phyloP scores from a whole-genome alignment of 2,329 filamentous ascomycete species.

The Alternaria brassicicola region DNA sequence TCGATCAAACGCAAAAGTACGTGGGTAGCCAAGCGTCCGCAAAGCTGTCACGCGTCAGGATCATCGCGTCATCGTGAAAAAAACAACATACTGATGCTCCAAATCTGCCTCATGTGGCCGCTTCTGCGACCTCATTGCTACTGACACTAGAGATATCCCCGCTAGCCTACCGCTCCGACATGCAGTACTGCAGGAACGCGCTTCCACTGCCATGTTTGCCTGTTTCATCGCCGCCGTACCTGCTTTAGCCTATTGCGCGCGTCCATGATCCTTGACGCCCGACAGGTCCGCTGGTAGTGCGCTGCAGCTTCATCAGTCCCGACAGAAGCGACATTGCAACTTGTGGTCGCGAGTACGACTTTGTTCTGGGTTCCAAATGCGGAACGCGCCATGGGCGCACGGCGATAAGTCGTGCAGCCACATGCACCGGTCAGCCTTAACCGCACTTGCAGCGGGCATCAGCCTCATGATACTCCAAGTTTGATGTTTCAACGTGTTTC shows the following conservation, averaged over 20 bases:
- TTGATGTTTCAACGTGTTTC: slow-evolving; percentile 7
- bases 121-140: slow-evolving; percentile 9
- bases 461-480: slow-evolving; percentile 4
- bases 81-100: background rate
- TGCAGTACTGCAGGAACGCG: slow-evolving; percentile 12
- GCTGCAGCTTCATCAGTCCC: background rate
- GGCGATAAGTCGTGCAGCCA: slow-evolving; percentile 7
- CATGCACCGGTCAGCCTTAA: slow-evolving; percentile 9
- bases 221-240: slow-evolving; percentile 11
- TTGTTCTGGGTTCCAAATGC: background rate
- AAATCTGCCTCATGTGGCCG: slow-evolving; percentile 2
- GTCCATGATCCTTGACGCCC: background rate
- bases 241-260: slow-evolving; percentile 11
- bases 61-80: background rate
- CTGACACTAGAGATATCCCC: background rate
- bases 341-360: background rate
- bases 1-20: background rate
- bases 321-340: background rate
- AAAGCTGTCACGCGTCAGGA: background rate
- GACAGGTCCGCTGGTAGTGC: background rate
- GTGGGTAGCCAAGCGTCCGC: background rate
- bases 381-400: slow-evolving; percentile 1
- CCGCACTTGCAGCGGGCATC: slow-evolving; percentile 13
- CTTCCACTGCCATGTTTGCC: slow-evolving; percentile 1
- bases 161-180: background rate